These are phyloP conservation scores for Penicillium carneum DNA, from an alignment of 2,329 filamentous ascomycete species.

Conservation along the genomic window DNA sequence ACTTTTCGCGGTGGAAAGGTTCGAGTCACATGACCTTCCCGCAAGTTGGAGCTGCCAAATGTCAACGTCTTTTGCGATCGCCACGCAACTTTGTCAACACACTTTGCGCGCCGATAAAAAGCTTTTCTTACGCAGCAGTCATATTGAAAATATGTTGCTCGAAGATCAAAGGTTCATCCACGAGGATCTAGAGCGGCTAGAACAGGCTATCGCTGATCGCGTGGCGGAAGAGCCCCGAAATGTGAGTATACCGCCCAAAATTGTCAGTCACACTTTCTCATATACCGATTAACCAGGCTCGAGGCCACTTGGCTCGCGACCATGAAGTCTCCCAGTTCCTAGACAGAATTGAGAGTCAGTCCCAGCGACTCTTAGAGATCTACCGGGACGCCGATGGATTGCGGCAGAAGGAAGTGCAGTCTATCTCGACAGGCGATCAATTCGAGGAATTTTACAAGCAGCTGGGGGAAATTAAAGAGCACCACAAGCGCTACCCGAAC, in stretches of 20 bases:
- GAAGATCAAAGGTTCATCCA: conserved; percentile 94
- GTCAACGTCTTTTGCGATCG: conserved; percentile 21
- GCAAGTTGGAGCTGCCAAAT: conserved; percentile 33
- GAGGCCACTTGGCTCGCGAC: conserved; percentile 86
- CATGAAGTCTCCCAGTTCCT: conserved; percentile 90
- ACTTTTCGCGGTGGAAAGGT: conserved; percentile 38
- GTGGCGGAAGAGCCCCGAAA: conserved; percentile 87
- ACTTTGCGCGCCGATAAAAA: conserved; percentile 10
- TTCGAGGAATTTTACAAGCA: conserved; percentile 93
- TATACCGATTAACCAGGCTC: conserved; percentile 67
- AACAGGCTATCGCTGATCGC: conserved; percentile 90
- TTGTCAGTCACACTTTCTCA: conserved; percentile 29
- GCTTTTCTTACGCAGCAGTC: neutral
- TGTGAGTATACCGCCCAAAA: conserved; percentile 60
- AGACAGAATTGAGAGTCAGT: conserved; percentile 85
- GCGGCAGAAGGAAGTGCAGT: conserved; percentile 79
- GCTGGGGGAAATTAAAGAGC: conserved; percentile 78
- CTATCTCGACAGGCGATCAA: conserved; percentile 82
- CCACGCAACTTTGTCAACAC: conserved; percentile 12
- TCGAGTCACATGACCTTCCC: conserved; percentile 29
- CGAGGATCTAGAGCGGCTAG: conserved; percentile 93
- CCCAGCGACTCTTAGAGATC: conserved; percentile 77
- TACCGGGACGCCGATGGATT: conserved; percentile 80
- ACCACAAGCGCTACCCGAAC: conserved; percentile 89
- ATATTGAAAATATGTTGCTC: conserved; percentile 68